Evolutionary conservation across 2,329 filamentous ascomycete species (phyloP), one percentile per base, ranked within the genome.

Genomic region (Phoma herbarum): DNA sequence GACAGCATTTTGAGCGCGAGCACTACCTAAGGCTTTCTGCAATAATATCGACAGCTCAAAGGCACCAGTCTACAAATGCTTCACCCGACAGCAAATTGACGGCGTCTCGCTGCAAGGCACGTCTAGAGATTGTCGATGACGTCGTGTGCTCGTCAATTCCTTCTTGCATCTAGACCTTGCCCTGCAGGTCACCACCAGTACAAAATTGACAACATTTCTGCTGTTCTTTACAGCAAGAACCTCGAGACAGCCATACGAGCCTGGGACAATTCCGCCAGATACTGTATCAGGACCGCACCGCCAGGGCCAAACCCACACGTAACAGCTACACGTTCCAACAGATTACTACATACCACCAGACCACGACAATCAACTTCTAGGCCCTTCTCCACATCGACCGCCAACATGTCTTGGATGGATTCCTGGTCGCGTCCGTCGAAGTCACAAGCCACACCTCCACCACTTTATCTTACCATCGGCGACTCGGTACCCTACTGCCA

Each of bases 401-500:
- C 52, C 42, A 77, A 50, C 33, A 82, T 82, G 80, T 78, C 75
- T 28, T 82, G 80, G 80, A 83, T 82, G 80, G 80, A 82, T 69
- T 79, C 77, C 4, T 82, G 80, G 77, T 80, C 78, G 2, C 75
- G 79, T 12, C 78, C 78, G 1, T 72, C 71, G 35, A 80, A 81
- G 61, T 70, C 73, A 43, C 69, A 76, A 31, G 69, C 77, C 31
- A 77, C 75, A 1, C 85, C 85, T 11, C 81, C 83, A 10, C 85
- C 85, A 0, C 81, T 82, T 47, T 88, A 88, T 65, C 76, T 87
- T 25, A 77, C 77, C 1, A 68, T 75, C 2, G 79, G 80, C 42
- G 82, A 84, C 46, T 70, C 77, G 25, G 82, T 81, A 0, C 81
- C 82, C 0, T 87, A 87, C 69, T 87, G 85, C 63, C 81, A 82